Evolutionary conservation across 2,329 filamentous ascomycete species (phyloP), one percentile per base, ranked within the genome.

Genomic region (Emergomyces orientalis): DNA sequence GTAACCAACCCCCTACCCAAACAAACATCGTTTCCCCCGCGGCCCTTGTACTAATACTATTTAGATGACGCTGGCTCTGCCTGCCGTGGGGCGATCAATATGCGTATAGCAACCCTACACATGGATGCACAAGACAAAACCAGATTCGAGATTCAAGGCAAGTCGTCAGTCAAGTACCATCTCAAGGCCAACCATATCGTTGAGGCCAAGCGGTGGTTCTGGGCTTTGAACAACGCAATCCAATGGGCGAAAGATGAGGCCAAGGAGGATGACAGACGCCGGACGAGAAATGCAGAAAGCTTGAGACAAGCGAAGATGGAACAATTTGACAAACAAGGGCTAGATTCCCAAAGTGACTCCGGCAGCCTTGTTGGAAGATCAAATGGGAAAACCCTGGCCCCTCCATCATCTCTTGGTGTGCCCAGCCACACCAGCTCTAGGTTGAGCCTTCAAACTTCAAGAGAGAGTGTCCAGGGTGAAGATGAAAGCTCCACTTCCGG

Each of bases 101-200:
- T 99, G 92, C 89, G 88, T 65, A 99, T 99, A 68, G 94, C 94
- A 30, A 88, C 87, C 71, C 83, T 99, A 37, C 88, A 93, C 76
- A 97, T 99, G 92, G 95, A 95, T 72, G 84, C 93, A 0, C 91
- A 97, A 68, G 94, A 99, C 74, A 99, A 97, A 80, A 93, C 92
- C 55, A 91, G 93, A 64, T 97, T 99, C 71, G 94, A 99, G 72
- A 97, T 99, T 61, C 90, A 93, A 65, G 94, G 94, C 60, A 99
- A 99, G 76, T 97, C 93, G 0, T 97, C 93, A 0, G 94, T 99
- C 74, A 99, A 97, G 77, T 99, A 99, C 74, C 93, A 95, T 58
- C 82, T 99, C 61, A 97, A 96, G 75, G 94, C 94, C 0, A 99
- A 99, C 71, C 94, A 99, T 76, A 89, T 97, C 72, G 93, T 97